Base-by-base conservation (phyloP, 441 rosid genomes). In the Codiaeum variegatum region DNA sequence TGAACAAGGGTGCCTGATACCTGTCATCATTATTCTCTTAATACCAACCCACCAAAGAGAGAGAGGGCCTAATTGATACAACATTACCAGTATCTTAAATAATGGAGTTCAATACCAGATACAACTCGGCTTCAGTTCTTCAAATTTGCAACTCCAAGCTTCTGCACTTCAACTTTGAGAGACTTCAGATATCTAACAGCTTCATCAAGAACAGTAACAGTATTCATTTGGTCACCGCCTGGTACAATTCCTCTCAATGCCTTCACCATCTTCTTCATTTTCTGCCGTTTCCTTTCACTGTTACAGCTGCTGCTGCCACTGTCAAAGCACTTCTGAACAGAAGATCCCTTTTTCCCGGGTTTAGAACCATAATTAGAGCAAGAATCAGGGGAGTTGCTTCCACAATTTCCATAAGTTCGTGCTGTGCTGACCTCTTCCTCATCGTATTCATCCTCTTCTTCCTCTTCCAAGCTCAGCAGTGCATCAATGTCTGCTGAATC, bases 401-500 rank as follows among this genome's bases (percentile, higher is more conserved):
- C 86, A 54, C 82, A 75, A 46, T 82, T 80, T 62, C 91, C 87
- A 69, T 70, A 73, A 66, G 86, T 78, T 64, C 94, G 84, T 13
- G 88, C 95, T 0, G 96, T 91, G 86, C 96, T 91, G 62, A 88
- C 85, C 74, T 87, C 97, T 61, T 88, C 97, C 64, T 88, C 91
- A 12, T 87, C 88, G 15, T 75, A 84, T 3, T 80, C 97, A 2
- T 84, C 87, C 54, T 80, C 78, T 16, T 86, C 85, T 11, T 84
- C 91, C 46, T 87, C 90, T 72, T 88, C 96, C 66, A 77, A 73
- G 85, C 92, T 88, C 84, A 93, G 73, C 66, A 93, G 83, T 0
- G 91, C 97, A 85, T 93, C 92, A 56, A 93, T 93, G 78, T 93
- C 98, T 77, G 83, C 91, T 3, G 96, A 88, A 87, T 93, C 94